These are phyloP conservation scores for Euphorbia pulcherrima DNA, from an alignment of 345 rosid genomes.

Conservation along the genomic window DNA sequence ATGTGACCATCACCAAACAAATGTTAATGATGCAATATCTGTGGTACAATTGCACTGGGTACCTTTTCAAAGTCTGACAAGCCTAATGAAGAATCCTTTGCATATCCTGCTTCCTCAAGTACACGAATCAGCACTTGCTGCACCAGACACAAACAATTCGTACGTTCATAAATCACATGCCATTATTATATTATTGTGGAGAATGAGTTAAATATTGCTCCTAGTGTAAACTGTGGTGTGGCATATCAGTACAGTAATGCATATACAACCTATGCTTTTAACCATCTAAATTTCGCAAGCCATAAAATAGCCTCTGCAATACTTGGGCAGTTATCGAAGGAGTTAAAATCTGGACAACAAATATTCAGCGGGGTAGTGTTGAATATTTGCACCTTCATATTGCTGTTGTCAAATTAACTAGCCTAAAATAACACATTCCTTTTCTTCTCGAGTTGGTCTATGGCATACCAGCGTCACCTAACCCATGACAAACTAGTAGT, in stretches of 20 bases:
- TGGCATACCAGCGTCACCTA: no score
- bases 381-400: neutral
- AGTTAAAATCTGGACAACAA: neutral
- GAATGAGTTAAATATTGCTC: neutral
- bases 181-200: neutral
- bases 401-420: neutral
- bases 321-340: neutral
- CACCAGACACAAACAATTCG: conserved; percentile 22
- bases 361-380: neutral
- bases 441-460: neutral
- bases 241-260: neutral
- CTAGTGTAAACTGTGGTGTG: neutral
- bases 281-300: neutral
- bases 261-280: neutral
- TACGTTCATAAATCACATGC: neutral
- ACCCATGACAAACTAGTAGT: neutral
- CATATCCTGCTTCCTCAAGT: conserved; percentile 73
- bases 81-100: conserved; percentile 47
- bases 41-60: neutral
- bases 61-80: conserved; percentile 73
- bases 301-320: no score
- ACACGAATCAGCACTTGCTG: conserved; percentile 73
- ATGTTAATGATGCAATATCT: neutral
- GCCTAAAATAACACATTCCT: neutral
- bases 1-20: neutral